Evolutionary conservation across 352 stramenopile genomes (phyloP).

Genomic region (Phytopythium mirpurense): DNA sequence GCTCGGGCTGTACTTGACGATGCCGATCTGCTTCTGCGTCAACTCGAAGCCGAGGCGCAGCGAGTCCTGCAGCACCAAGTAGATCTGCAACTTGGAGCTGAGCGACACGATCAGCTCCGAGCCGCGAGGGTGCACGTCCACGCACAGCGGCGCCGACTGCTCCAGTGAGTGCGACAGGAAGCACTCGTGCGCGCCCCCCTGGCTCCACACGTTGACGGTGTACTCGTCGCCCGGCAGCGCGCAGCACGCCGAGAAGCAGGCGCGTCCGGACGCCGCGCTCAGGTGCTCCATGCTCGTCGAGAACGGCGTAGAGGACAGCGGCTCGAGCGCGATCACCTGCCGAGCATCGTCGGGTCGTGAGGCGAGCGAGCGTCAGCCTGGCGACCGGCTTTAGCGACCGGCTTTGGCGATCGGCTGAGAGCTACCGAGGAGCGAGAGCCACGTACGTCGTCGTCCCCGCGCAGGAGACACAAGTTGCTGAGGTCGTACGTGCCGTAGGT

Average conservation of each 20-base stretch:
- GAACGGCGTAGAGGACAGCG: conserved; percentile 44
- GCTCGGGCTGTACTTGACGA: conserved; percentile 56
- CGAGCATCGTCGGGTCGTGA: no score
- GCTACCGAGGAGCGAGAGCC: no score
- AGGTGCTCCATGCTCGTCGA: conserved; percentile 29
- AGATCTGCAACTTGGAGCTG: conserved; percentile 50
- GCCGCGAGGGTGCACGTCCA: conserved; percentile 59
- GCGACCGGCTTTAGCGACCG: no score
- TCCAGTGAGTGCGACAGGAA: conserved; percentile 48
- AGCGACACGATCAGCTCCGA: conserved; percentile 51
- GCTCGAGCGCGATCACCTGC: conserved; percentile 33
- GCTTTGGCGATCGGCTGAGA: no score
- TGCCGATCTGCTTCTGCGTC: conserved; percentile 49
- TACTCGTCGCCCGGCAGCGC: conserved; percentile 31
- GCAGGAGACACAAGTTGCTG: conserved; percentile 61
- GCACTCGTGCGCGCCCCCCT: conserved; percentile 52
- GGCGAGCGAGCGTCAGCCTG: no score
- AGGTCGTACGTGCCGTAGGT: conserved; percentile 67
- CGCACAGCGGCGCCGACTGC: conserved; percentile 21
- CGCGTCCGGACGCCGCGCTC: conserved; percentile 35
- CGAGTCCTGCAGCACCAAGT: conserved; percentile 53
- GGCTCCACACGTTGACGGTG: conserved; percentile 57
- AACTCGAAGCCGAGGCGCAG: conserved; percentile 62
- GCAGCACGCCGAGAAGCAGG: conserved; percentile 41
- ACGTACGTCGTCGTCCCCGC: conserved; percentile 54